Evolutionary conservation across 202 grass and related monocot species (phyloP).

Genomic region (Zizania palustris): DNA sequence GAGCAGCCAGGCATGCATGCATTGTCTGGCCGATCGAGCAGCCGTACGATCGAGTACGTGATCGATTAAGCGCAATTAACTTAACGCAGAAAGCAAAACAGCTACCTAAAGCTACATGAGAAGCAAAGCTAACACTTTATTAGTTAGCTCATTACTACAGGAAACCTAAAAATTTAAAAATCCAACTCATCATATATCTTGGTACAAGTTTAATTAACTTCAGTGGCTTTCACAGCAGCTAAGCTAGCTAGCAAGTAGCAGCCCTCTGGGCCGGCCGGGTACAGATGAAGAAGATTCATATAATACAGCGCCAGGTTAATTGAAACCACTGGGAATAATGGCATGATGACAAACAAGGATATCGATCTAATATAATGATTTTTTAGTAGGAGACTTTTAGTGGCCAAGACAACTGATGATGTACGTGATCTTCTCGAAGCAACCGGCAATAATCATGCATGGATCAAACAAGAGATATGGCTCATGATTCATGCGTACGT

Average conservation of each 20-base stretch:
- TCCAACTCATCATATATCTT: too few relatives aligned
- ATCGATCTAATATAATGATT: slow-evolving; percentile 31
- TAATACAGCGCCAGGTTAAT: not conserved
- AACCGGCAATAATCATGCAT: slow-evolving; percentile 50
- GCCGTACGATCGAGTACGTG: too few relatives aligned
- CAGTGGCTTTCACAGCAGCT: not conserved
- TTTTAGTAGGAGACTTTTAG: slow-evolving; percentile 34
- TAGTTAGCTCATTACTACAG: not conserved
- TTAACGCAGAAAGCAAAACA: slow-evolving; percentile 24
- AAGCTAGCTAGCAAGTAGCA: too few relatives aligned
- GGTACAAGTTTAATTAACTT: too few relatives aligned
- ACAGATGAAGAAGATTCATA: not conserved
- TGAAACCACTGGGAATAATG: slow-evolving; percentile 16
- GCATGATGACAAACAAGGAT: slow-evolving; percentile 38
- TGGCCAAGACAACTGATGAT: slow-evolving; percentile 35
- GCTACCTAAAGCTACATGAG: not conserved
- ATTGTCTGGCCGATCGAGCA: too few relatives aligned
- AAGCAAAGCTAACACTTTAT: not conserved
- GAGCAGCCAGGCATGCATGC: slow-evolving; percentile 21
- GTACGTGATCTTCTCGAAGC: slow-evolving; percentile 47
- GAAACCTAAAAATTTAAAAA: too few relatives aligned
- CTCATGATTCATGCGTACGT: slow-evolving; percentile 3
- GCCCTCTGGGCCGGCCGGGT: too few relatives aligned
- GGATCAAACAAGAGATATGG: slow-evolving; percentile 34
- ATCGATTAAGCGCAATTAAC: too few relatives aligned